Evolutionary conservation across 805 yeast species (phyloP).

Genomic region (Peterozyma xylosa): DNA sequence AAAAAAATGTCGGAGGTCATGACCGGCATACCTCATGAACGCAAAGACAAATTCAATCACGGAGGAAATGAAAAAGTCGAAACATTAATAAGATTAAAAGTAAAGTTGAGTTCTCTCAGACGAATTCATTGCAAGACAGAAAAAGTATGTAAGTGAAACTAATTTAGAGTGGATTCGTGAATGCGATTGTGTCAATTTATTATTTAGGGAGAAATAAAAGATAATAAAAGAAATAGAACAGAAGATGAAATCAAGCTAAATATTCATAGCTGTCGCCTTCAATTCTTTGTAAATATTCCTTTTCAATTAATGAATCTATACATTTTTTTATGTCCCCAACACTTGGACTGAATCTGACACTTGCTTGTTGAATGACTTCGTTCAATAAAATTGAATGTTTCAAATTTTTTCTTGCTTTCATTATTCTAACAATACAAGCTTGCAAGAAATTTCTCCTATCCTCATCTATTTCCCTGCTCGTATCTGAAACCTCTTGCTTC

Average conservation of each 20-base stretch:
- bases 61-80: too few relatives aligned
- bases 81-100: too few relatives aligned
- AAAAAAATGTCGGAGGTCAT: too few relatives aligned
- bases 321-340: constrained; percentile 82
- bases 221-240: too few relatives aligned
- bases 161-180: too few relatives aligned
- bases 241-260: constrained; percentile 42
- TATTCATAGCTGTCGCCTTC: constrained; percentile 73
- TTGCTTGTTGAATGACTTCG: constrained; percentile 81
- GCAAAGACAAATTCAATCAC: too few relatives aligned
- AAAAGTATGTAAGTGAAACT: too few relatives aligned
- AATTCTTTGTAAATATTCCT: constrained; percentile 74
- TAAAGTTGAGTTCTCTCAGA: too few relatives aligned
- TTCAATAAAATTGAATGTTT: constrained; percentile 76
- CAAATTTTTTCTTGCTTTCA: constrained; percentile 84
- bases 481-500: constrained; percentile 63
- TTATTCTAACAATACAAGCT: constrained; percentile 92
- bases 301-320: constrained; percentile 77
- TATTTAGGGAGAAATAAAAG: too few relatives aligned
- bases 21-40: too few relatives aligned
- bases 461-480: constrained; percentile 76
- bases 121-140: too few relatives aligned
- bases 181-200: too few relatives aligned
- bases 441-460: constrained; percentile 64
- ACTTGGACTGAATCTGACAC: constrained; percentile 73